Base-by-base conservation (phyloP, 163 green algal genomes). In the Prototheca cutis region DNA sequence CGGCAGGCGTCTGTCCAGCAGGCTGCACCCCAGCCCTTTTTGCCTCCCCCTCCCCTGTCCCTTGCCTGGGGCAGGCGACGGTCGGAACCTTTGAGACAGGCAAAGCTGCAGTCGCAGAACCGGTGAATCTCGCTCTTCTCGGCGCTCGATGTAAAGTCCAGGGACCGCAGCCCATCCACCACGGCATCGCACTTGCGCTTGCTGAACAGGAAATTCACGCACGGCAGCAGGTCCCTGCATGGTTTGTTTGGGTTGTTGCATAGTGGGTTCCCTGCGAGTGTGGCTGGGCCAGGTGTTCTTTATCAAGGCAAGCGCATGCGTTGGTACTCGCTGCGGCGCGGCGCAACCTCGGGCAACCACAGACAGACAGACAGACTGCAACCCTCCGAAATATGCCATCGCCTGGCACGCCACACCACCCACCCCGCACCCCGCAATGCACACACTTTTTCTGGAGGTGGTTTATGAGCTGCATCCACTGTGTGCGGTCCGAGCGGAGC, bases 151-250 rank as follows among this genome's bases (percentile, higher is more conserved):
- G 79, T 89, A 2, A 97, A 65, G 75, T 98, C 89, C 59, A 94
- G 62, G 3, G 60, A 28, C 42, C 53, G 58, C 17, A 84, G 58
- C 8, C 61, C 65, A 64, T 80, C 70, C 0, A 65, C 70, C 48
- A 83, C 48, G 2, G 66, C 60, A 32, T 88, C 83, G 53, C 82
- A 90, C 33, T 77, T 58, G 71, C 88, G 90, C 70, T 95, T 95
- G 59, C 71, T 88, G 71, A 98, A 98, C 51, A 71, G 84, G 73
- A 98, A 98, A 30, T 91, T 72, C 27, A 95, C 85, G 53, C 83
- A 76, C 1, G 91, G 90, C 55, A 95, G 76, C 58, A 96, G 78
- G 23, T 76, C 65, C 67, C 68, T 67, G 55, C 23, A 4, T n/a
- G n/a, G n/a, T n/a, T n/a, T n/a, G n/a, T n/a, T n/a, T n/a, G n/a